A percentile compares a stretch with the other conserved stretches of the same genome.
Conservation (phyloP, 768 basidiomycete genomes). For the Tricholoma saponaceum region DNA sequence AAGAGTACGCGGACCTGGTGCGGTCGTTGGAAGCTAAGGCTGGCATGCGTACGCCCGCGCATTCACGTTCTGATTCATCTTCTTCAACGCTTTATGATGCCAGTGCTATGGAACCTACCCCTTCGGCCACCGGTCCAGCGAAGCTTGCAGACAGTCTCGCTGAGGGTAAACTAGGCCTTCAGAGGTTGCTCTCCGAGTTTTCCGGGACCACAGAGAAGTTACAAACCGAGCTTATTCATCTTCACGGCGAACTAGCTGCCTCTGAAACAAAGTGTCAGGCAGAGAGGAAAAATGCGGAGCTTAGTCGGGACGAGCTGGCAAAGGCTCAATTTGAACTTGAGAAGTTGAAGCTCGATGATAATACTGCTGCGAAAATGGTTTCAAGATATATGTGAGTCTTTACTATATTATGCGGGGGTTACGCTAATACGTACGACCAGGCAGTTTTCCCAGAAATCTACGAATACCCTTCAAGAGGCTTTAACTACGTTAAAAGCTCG, state of each 20-base stretch:
- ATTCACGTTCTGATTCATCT: constrained; percentile 1
- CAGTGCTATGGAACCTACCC: background rate
- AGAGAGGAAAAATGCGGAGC: constrained; percentile 37
- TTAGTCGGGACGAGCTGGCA: constrained; percentile 43
- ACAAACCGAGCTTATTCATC: constrained; percentile 35
- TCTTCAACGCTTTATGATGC: background rate
- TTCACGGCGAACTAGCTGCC: constrained; percentile 41
- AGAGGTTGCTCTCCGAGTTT: constrained; percentile 46
- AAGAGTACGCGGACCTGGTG: constrained; percentile 75
- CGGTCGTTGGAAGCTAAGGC: constrained; percentile 52
- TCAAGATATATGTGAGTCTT: constrained; percentile 73
- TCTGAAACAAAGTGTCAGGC: constrained; percentile 40
- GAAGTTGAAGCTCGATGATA: constrained; percentile 57
- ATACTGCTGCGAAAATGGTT: constrained; percentile 79
- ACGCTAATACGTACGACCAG: constrained; percentile 28
- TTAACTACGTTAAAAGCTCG: constrained; percentile 55
- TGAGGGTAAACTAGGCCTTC: constrained; percentile 46
- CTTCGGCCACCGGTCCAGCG: constrained; percentile 7
- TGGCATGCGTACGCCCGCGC: constrained; percentile 7
- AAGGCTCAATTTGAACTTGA: constrained; percentile 48
- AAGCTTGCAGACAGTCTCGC: constrained; percentile 34
- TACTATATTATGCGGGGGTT: background rate
- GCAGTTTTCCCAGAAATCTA: constrained; percentile 81
- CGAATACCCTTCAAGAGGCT: constrained; percentile 59
- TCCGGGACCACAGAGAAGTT: constrained; percentile 42